These are phyloP conservation scores for Starmerella kuoi DNA, from an alignment of 805 yeast genomes.

Conservation along the genomic window DNA sequence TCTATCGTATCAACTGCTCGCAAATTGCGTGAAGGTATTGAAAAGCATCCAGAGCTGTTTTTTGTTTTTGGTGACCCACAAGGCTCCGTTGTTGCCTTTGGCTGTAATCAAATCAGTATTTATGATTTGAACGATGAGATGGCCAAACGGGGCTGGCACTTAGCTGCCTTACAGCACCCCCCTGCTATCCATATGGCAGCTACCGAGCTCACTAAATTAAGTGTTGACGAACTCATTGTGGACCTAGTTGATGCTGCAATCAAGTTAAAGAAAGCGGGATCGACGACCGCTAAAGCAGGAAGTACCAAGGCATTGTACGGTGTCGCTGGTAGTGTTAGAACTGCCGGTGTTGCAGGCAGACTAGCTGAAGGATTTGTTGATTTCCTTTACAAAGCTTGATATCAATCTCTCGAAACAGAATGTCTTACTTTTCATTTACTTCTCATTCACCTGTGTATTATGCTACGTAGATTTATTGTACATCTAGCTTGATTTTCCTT, in stretches of 20 bases:
- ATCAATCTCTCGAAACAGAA: no score
- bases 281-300: slow-evolving; percentile 24
- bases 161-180: slow-evolving; percentile 76
- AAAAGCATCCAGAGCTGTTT: slow-evolving; percentile 41
- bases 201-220: slow-evolving; percentile 54
- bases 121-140: slow-evolving; percentile 69
- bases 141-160: slow-evolving; percentile 70
- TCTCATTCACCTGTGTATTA: no score
- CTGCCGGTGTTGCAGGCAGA: slow-evolving; percentile 71
- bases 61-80: slow-evolving; percentile 71
- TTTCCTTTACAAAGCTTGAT: slow-evolving; percentile 49
- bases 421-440: no score
- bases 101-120: slow-evolving; percentile 47
- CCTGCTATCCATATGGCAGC: slow-evolving; percentile 85
- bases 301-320: slow-evolving; percentile 86
- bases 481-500: no score
- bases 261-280: slow-evolving; percentile 31
- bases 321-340: slow-evolving; percentile 81
- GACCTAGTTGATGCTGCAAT: slow-evolving; percentile 39
- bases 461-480: no score
- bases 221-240: slow-evolving; percentile 45
- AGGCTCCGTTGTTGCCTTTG: slow-evolving; percentile 71
- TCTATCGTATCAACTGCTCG: slow-evolving; percentile 58
- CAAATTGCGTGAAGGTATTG: slow-evolving; percentile 36
- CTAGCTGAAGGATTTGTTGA: slow-evolving; percentile 74